Conservation (phyloP, 192 early-diverging fungal species). For the Coemansia sp. region DNA sequence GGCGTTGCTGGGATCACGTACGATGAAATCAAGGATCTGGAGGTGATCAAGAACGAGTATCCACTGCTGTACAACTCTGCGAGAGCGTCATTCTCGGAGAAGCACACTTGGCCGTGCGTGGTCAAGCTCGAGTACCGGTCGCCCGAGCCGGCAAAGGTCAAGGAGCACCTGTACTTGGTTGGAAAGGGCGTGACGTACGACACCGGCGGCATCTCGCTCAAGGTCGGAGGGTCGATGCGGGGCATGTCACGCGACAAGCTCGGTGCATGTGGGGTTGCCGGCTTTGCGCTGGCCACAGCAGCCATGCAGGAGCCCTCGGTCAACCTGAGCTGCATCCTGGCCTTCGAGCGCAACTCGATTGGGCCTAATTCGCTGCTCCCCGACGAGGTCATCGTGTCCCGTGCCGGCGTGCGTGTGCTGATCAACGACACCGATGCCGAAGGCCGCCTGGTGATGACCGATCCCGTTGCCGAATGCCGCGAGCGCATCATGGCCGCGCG, state of each 20-base stretch:
- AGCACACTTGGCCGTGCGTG: constrained; percentile 50
- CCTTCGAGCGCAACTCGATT: constrained; percentile 81
- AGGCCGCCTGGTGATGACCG: constrained; percentile 87
- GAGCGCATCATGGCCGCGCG: constrained; percentile 68
- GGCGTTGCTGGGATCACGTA: constrained; percentile 57
- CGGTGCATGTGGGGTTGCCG: constrained; percentile 79
- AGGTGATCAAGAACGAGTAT: constrained; percentile 73
- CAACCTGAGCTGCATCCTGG: constrained; percentile 70
- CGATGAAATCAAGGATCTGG: constrained; percentile 67
- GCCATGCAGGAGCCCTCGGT: constrained; percentile 63
- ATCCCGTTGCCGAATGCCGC: constrained; percentile 72
- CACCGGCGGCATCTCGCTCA: constrained; percentile 87
- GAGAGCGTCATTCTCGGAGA: constrained; percentile 61
- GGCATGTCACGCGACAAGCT: constrained; percentile 92
- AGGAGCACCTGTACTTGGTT: constrained; percentile 77
- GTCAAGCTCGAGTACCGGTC: constrained; percentile 63
- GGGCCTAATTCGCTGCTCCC: constrained; percentile 78
- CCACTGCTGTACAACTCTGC: constrained; percentile 80
- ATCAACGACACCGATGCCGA: constrained; percentile 90
- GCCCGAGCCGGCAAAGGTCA: constrained; percentile 66
- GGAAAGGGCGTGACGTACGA: constrained; percentile 93
- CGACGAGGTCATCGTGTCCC: constrained; percentile 78
- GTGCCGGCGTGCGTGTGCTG: constrained; percentile 74
- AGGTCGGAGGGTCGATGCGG: constrained; percentile 78
- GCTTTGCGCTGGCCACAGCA: constrained; percentile 74